Evolutionary conservation across 768 basidiomycete genomes (phyloP).

Genomic region (Aureoboletus auriporus): DNA sequence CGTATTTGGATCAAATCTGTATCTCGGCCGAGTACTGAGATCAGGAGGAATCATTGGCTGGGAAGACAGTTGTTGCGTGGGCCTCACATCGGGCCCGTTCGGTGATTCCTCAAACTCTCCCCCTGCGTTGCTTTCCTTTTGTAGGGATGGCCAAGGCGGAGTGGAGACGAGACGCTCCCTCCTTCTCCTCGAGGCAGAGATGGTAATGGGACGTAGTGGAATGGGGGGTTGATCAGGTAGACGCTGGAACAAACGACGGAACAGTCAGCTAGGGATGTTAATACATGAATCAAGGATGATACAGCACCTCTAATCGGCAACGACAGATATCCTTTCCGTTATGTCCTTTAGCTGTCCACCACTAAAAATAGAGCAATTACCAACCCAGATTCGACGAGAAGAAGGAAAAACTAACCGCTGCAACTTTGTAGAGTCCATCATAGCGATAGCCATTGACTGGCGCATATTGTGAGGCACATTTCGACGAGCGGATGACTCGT

Average conservation of each 20-base stretch:
- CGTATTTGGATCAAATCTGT: constrained; percentile 8
- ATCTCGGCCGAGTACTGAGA: not conserved
- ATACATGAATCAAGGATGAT: no score
- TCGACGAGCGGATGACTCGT: constrained; percentile 25
- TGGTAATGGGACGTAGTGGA: constrained; percentile 4
- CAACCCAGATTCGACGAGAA: not conserved
- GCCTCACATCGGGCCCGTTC: not conserved
- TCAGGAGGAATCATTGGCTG: not conserved
- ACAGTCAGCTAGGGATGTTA: not conserved
- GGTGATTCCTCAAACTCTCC: no score
- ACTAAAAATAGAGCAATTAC: constrained; percentile 6
- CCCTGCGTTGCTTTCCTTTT: not conserved
- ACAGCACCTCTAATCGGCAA: constrained; percentile 22
- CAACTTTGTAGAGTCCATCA: constrained; percentile 28
- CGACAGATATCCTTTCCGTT: constrained; percentile 20
- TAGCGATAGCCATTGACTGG: constrained; percentile 26
- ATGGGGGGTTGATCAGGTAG: constrained; percentile 24
- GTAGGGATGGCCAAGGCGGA: not conserved
- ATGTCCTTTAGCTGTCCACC: constrained; percentile 17
- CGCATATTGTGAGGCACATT: constrained; percentile 21
- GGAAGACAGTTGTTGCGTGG: not conserved
- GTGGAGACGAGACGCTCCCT: not conserved
- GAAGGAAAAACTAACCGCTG: constrained; percentile 10
- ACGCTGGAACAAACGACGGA: constrained; percentile 13
- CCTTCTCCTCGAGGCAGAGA: not conserved